These are phyloP conservation scores for Xylaria scruposa DNA, from an alignment of 495 filamentous ascomycete genomes.

Conservation along the genomic window DNA sequence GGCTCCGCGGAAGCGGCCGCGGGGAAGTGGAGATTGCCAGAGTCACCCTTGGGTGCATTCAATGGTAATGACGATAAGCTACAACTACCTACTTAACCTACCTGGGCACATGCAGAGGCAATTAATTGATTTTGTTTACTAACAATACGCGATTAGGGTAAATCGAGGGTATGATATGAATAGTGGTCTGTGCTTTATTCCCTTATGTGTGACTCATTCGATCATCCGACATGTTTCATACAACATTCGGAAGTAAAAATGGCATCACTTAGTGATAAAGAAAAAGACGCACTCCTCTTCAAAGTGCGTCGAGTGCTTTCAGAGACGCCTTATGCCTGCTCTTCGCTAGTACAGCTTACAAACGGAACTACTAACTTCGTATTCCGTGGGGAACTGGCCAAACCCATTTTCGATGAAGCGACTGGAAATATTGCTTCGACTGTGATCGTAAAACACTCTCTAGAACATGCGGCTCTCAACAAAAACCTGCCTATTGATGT, in stretches of 20 bases:
- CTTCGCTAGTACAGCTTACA: conserved; percentile 45
- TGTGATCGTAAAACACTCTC: conserved; percentile 58
- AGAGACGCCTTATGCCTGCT: conserved; percentile 51
- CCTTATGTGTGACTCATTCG: no score
- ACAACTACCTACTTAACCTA: no score
- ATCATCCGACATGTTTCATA: neutral
- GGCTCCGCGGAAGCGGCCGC: neutral
- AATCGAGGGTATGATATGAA: no score
- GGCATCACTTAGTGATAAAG: conserved; percentile 13
- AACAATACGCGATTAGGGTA: no score
- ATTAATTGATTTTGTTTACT: no score
- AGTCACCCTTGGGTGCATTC: no score
- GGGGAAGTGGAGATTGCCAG: neutral
- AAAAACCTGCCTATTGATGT: conserved; percentile 46
- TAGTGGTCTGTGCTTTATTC: neutral
- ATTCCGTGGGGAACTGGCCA: conserved; percentile 49
- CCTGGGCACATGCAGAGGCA: no score
- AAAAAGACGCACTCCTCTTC: conserved; percentile 1
- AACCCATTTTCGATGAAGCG: conserved; percentile 10
- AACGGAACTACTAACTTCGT: conserved; percentile 60
- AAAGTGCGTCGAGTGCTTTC: conserved; percentile 25
- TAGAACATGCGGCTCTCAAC: conserved; percentile 49
- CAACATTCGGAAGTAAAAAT: neutral
- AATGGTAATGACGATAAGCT: no score
- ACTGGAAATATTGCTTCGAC: neutral